These are phyloP conservation scores for Fusarium solani-melongenae DNA, from an alignment of 2,329 filamentous ascomycete species.

Conservation along the genomic window DNA sequence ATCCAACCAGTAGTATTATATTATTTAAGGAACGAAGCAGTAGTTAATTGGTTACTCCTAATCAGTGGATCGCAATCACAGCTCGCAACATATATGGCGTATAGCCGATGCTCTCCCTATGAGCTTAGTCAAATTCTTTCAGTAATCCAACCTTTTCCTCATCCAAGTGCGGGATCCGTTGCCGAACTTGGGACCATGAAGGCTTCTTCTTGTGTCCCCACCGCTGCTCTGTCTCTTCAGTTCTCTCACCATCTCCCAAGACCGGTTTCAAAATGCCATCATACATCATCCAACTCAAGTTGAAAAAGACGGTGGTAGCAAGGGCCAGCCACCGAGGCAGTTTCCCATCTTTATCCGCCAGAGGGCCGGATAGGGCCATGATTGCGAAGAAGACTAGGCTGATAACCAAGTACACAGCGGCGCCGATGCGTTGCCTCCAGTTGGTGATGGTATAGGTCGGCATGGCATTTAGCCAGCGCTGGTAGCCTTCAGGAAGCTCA, in stretches of 20 bases:
- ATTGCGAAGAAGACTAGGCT: conserved; percentile 65
- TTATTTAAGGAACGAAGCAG: neutral
- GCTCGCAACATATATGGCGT: neutral
- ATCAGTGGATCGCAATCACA: neutral
- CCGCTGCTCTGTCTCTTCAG: conserved; percentile 47
- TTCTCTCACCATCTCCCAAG: conserved; percentile 90
- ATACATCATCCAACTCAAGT: conserved; percentile 58
- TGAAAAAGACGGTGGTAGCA: conserved; percentile 64
- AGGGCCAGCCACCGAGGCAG: conserved; percentile 74
- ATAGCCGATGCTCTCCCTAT: neutral
- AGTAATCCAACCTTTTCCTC: conserved; percentile 42
- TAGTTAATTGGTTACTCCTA: neutral
- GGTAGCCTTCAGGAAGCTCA: conserved; percentile 81
- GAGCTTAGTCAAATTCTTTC: conserved; percentile 13
- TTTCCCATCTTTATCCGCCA: conserved; percentile 74
- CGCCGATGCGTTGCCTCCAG: conserved; percentile 73
- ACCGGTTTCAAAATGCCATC: conserved; percentile 62
- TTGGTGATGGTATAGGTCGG: conserved; percentile 78
- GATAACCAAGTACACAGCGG: conserved; percentile 68
- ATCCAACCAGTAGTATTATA: neutral
- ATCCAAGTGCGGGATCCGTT: conserved; percentile 22
- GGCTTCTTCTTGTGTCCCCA: conserved; percentile 1
- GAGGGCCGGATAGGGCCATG: conserved; percentile 54
- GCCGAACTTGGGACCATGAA: conserved; percentile 14
- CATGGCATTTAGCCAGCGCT: conserved; percentile 75